Evolutionary conservation across 345 rosid species (phyloP), one percentile per base, ranked within the genome.

Genomic region (Bruguiera gymnorhiza): DNA sequence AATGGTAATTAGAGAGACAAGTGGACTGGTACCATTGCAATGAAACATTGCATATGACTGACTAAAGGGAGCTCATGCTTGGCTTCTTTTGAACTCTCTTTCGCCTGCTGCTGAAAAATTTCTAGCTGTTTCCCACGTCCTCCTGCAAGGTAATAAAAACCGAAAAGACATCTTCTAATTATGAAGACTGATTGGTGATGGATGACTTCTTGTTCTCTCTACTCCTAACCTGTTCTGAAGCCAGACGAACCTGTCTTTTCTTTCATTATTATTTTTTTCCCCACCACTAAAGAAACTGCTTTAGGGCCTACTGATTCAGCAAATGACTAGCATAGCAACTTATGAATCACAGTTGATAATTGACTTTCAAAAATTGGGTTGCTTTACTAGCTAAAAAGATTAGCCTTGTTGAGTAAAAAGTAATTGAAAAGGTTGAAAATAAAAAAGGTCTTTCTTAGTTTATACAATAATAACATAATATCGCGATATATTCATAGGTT

Each of bases 1-100:
- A 48, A 21, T 29, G 56, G 26, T 61, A 62, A 66, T 79, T 55
- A 63, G 3, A 24, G 31, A n/a, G 31, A 67, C 76, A 73, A 68
- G 79, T 76, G 76, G 67, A 67, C 8, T 60, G 37, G 37, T 31
- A 48, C 70, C 31, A 13, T 32, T 21, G 37, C 32, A 65, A 48
- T 43, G 60, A 65, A 27, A 46, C 1, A 15, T 23, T 27, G 27
- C 59, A 16, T 43, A 16, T 43, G 16, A 43, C 50, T 43, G 16
- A 43, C 50, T 3, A 43, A 34, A 57, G 58, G 54, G 60, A 57
- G 16, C 30, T 54, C 66, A 24, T 57, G 65, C 52, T 70, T 58
- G 5, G 37, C 34, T 52, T 51, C 39, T 24, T 63, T 29, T 31
- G 48, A 37, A 43, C 31, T 69, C 52, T 54, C 32, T 43, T 29